Base-by-base conservation (phyloP, 805 yeast genomes). In the Yarrowia osloensis region DNA sequence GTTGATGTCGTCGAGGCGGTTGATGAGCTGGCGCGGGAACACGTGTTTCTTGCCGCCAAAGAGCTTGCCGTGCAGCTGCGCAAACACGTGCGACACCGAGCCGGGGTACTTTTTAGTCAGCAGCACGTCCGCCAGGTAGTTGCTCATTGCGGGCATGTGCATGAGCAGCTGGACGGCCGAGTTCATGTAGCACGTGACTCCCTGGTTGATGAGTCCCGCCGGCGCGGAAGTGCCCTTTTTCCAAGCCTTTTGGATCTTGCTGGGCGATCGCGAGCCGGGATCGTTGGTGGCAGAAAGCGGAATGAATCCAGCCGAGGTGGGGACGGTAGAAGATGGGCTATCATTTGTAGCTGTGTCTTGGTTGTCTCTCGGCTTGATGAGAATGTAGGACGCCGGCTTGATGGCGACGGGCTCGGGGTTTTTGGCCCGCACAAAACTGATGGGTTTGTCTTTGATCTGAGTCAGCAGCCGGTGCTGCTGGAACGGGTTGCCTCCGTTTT, bases 171-270 rank as follows among this genome's bases (percentile, higher is more conserved):
- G 98, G 28, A 95, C 87, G 1, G 98, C 98, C 7, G 97, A 88
- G 77, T 95, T 94, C 85, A 94, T 93, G 78, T 94, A 94, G 76
- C 99, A 94, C 3, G 98, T 94, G 54, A 95, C 98, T 46, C 98
- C 98, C 71, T 89, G 93, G 77, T 94, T 94, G 61, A 89, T 77
- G 61, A 94, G 80, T 0, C 99, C 99, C 4, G 61, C 44, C 5
- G 61, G 42, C 5, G 5, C 11, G 12, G 61, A n/a, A 5, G 33
- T 3, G 77, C 76, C 15, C 79, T 26, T 12, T 71, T 65, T 81
- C 83, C 97, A 92, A 68, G 86, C 86, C 75, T 91, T 92, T 67
- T 79, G 74, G 33, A 91, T 87, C 66, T 90, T 81, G 0, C 74
- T 77, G 47, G 57, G 9, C 88, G 83, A 1, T 78, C 86, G 84